Conservation (phyloP, 306 rosid genomes). For the Prunus mongolica region DNA sequence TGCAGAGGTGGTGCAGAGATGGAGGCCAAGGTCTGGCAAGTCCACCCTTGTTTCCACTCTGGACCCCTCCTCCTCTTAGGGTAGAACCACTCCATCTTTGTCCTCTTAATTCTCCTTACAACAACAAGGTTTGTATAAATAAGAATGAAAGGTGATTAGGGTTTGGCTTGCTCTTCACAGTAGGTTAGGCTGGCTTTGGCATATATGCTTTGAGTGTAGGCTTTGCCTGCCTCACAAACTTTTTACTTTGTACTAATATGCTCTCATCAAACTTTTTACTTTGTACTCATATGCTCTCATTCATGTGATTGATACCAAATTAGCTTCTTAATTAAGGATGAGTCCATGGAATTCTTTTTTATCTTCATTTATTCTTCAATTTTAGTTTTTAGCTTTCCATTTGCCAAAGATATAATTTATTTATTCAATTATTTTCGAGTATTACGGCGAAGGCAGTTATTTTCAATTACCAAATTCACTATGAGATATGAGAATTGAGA, state of each 20-base stretch:
- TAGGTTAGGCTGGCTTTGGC: constrained; percentile 41
- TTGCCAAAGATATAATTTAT: neutral
- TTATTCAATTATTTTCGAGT: neutral
- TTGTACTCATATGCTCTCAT: constrained; percentile 29
- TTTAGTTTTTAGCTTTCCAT: neutral
- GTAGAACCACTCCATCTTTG: constrained; percentile 54
- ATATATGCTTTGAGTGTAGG: constrained; percentile 80
- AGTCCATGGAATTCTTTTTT: neutral
- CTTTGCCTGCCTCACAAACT: constrained; percentile 16
- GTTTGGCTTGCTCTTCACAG: constrained; percentile 28
- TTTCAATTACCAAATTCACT: neutral
- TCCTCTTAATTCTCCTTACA: neutral
- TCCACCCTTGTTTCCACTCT: constrained; percentile 65
- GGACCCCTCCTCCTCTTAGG: constrained; percentile 63
- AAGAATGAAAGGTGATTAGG: neutral
- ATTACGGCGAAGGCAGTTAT: too few species aligned
- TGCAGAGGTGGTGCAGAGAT: constrained; percentile 58
- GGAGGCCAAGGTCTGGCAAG: constrained; percentile 43
- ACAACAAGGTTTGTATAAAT: constrained; percentile 8
- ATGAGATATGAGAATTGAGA: neutral
- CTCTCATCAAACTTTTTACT: constrained; percentile 10
- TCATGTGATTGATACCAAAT: constrained; percentile 29
- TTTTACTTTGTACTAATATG: constrained; percentile 13
- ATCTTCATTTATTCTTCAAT: neutral
- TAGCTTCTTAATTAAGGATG: constrained; percentile 8